These are phyloP conservation scores for Talaromyces trachyspermus DNA, from an alignment of 495 filamentous ascomycete genomes.

Conservation along the genomic window DNA sequence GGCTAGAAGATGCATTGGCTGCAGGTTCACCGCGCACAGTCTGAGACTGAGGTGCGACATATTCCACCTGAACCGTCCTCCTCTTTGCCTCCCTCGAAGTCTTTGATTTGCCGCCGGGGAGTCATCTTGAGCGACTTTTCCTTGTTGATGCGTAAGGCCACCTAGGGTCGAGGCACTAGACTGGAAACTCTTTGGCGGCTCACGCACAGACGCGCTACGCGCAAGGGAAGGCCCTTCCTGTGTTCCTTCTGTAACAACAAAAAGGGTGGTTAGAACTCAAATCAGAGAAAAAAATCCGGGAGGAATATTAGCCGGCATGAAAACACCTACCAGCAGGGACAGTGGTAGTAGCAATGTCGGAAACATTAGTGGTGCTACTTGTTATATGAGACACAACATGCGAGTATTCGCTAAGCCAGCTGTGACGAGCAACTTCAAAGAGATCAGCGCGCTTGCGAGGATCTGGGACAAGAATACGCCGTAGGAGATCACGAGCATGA, in stretches of 20 bases:
- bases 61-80: conserved; percentile 94
- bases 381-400: conserved; percentile 95
- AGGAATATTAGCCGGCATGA: conserved; percentile 4
- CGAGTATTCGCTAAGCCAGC: conserved; percentile 94
- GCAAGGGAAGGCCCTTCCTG: conserved; percentile 59
- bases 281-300: neutral
- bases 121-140: conserved; percentile 64
- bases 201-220: conserved; percentile 86
- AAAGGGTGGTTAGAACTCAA: conserved; percentile 18
- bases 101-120: conserved; percentile 56
- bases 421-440: conserved; percentile 96
- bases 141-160: conserved; percentile 66
- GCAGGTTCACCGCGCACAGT: conserved; percentile 57
- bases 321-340: conserved; percentile 52
- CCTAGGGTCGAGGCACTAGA: conserved; percentile 51
- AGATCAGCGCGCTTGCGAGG: conserved; percentile 90
- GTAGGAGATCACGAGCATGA: conserved; percentile 85
- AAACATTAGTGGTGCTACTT: conserved; percentile 80
- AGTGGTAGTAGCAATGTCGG: conserved; percentile 78
- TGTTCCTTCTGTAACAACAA: conserved; percentile 30
- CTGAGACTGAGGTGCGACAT: conserved; percentile 84
- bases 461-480: conserved; percentile 93
- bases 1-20: conserved; percentile 15
- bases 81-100: conserved; percentile 74
- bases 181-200: conserved; percentile 65